A percentile compares a stretch with the other conserved stretches of the same genome.
Evolutionary conservation across 2,329 filamentous ascomycete genomes (phyloP).

Genomic region (Pleoardoris graminearum): DNA sequence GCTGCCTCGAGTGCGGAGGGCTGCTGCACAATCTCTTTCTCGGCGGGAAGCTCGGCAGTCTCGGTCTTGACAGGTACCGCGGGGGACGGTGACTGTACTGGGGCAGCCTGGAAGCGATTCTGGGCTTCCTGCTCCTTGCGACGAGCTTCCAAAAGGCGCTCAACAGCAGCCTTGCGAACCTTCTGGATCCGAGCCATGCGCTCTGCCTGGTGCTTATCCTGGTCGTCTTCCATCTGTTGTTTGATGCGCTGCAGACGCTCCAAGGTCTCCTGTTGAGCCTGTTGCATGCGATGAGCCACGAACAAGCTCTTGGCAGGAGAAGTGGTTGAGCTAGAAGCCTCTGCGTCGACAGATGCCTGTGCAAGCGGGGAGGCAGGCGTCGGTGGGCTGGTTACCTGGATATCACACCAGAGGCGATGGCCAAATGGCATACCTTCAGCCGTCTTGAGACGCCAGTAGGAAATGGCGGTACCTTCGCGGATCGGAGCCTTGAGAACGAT

Average conservation of each 20-base stretch:
- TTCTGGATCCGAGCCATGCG: conserved; percentile 23
- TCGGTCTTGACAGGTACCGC: conserved; percentile 20
- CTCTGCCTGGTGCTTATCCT: conserved; percentile 24
- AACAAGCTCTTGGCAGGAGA: not conserved
- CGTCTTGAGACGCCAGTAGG: conserved; percentile 93
- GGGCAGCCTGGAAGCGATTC: conserved; percentile 25
- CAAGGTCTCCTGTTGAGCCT: conserved; percentile 32
- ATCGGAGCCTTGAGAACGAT: conserved; percentile 80
- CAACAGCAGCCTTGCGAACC: conserved; percentile 43
- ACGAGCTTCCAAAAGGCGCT: conserved; percentile 37
- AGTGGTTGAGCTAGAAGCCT: conserved; percentile 19
- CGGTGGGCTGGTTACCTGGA: conserved; percentile 61
- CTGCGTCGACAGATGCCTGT: conserved; percentile 12
- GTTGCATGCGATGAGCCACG: not conserved
- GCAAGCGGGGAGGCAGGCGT: conserved; percentile 15
- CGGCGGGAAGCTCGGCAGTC: conserved; percentile 36
- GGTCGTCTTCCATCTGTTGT: conserved; percentile 19
- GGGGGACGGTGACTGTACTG: conserved; percentile 34
- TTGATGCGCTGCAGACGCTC: conserved; percentile 29
- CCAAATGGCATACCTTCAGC: conserved; percentile 82
- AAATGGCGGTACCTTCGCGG: conserved; percentile 78
- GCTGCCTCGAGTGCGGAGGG: conserved; percentile 17
- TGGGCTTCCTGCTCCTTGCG: conserved; percentile 41
- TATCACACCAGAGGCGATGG: conserved; percentile 92
- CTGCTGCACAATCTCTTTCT: conserved; percentile 32